Evolutionary conservation across 495 filamentous ascomycete species (phyloP), one percentile per base, ranked within the genome.

Genomic region (Clohesyomyces aquaticus): DNA sequence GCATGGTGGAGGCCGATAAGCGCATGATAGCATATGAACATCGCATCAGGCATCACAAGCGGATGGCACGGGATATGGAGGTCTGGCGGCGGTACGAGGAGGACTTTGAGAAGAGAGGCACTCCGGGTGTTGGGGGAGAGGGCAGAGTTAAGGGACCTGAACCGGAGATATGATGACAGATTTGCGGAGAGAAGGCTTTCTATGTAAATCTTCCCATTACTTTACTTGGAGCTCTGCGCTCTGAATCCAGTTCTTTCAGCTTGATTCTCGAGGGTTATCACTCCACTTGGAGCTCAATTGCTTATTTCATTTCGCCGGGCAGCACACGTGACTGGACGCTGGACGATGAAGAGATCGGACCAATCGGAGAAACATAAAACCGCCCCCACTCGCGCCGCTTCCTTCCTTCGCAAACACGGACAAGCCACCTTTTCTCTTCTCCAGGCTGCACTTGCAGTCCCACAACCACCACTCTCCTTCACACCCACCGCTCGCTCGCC

Each of bases 1-100:
- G 87, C 51, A 91, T 88, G 81, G 80, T 96, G 32, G 91, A 91
- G 80, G 91, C 91, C 0, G 92, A 96, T 76, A 78, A 79, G 57
- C 79, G 89, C 45, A 79, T 95, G 50, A 82, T 86, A 27, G 82
- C 86, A 32, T 93, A 91, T 68, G 79, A 88, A 78, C 75, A 79
- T 65, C 70, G 75, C 41, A 72, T 87, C 59, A 82, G 91, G 69
- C 82, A 87, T 68, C 81, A 87, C 50, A 84, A 87, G 66, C 80
- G 85, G 65, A 65, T 85, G 49, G 77, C 81, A 63, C 76, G 81
- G 26, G 85, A 93, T 67, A 76, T 83, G 68, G 85, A 83, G 10
- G 79, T 83, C 46, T 88, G 86, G 87, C 63, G 77, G 64, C 74
- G 69, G 12, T 85, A 83, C 38, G 70, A 72, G 56, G 64, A 66